Percentiles rank a stretch among this genome's conserved stretches.
Evolutionary conservation across 495 filamentous ascomycete genomes (phyloP).

Genomic region (Trichoderma reesei): DNA sequence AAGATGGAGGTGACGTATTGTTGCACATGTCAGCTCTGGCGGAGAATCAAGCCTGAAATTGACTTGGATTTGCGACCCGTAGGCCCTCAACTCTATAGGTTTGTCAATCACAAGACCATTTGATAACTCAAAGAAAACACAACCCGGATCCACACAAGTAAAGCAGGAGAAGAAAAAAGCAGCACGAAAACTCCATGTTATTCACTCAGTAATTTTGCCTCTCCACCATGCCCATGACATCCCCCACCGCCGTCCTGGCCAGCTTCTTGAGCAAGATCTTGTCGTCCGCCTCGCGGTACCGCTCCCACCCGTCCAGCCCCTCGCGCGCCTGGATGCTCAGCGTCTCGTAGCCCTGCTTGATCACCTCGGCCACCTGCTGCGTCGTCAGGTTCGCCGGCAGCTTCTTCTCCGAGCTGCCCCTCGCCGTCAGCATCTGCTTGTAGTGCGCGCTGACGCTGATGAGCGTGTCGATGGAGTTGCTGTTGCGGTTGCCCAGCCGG

Average conservation of each 20-base stretch:
- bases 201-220: background rate
- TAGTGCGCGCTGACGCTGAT: conserved; percentile 82
- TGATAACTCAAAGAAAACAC: too few species aligned
- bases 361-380: conserved; percentile 76
- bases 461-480: conserved; percentile 69
- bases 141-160: background rate
- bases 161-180: background rate
- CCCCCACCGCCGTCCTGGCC: conserved; percentile 63
- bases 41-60: too few species aligned
- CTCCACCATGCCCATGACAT: conserved; percentile 44
- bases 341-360: conserved; percentile 93
- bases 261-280: conserved; percentile 74
- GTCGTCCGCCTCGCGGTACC: conserved; percentile 69
- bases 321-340: conserved; percentile 78
- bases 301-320: conserved; percentile 70
- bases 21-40: too few species aligned
- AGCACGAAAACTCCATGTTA: background rate
- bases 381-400: conserved; percentile 54
- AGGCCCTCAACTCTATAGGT: too few species aligned
- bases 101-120: too few species aligned
- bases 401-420: conserved; percentile 40
- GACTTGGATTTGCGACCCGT: too few species aligned
- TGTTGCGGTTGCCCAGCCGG: conserved; percentile 39
- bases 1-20: too few species aligned
- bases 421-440: conserved; percentile 62